Evolutionary conservation across 2,329 filamentous ascomycete genomes (phyloP), one percentile per base, ranked within the genome.

Genomic region (Colletotrichum paranaense): DNA sequence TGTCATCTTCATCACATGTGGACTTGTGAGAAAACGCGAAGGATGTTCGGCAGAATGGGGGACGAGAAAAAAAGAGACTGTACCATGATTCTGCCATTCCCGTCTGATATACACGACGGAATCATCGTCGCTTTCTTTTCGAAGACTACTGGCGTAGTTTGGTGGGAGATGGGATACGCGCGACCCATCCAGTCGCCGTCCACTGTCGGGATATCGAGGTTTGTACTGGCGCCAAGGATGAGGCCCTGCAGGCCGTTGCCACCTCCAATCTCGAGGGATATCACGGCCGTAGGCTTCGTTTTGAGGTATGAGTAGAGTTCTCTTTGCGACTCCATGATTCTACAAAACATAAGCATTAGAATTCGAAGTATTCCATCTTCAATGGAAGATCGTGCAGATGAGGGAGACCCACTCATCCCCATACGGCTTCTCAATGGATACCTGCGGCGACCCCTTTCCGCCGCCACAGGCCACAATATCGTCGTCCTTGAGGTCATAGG

Each of bases 231-330:
- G 8, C 89, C 89, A 7, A 91, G 80, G 5, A 90, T 84, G 80
- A 92, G 82, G 12, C 88, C 86, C 73, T 90, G 87, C 19, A 92
- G 82, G 0, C 91, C 91, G 75, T 93, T 93, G 2, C 87, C 87
- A 14, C 91, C 91, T 19, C 91, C 91, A 66, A 93, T 91, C 76
- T 93, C 91, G 12, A 68, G 67, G 6, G 67, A 64, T 9, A 68
- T 64, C 4, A 68, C 67, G 35, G 66, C 66, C 0, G 58, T 92
- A 78, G 79, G 78, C 19, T 80, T 78, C 35, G 84, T 81, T 56
- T 87, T 83, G 35, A 88, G 86, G 14, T 49, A 66, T 56, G 87
- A 86, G 79, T 88, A 90, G 5, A 92, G 82, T 76, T 89, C 88
- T 0, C 77, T 75, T 72, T 88, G 87, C 3, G 87, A 82, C 62